phyloP scores from a whole-genome alignment of 2,329 filamentous ascomycete genomes.

The Xylariales sp. region DNA sequence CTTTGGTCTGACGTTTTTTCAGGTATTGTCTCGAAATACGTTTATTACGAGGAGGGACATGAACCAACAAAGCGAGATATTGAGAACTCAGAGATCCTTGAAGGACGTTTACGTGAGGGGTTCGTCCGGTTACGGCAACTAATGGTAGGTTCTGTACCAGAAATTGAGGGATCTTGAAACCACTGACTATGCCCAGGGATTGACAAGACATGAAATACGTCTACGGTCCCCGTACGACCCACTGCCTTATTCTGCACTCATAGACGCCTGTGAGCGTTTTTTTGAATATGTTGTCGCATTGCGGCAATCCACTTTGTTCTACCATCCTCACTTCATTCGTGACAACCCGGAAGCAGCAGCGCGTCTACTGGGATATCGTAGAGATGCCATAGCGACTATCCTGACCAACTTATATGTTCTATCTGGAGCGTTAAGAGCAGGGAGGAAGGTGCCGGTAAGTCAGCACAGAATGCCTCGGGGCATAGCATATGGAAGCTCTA shows the following conservation, averaged over 20 bases:
- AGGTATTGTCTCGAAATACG: slow-evolving; percentile 51
- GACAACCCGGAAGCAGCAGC: slow-evolving; percentile 45
- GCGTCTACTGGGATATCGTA: slow-evolving; percentile 43
- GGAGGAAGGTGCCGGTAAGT: slow-evolving; percentile 44
- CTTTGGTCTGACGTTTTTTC: not conserved
- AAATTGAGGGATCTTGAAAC: not conserved
- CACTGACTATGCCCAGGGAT: slow-evolving; percentile 24
- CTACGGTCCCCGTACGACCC: slow-evolving; percentile 54
- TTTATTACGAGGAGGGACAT: slow-evolving; percentile 52
- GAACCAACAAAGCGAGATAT: slow-evolving; percentile 48
- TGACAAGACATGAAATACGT: slow-evolving; percentile 56
- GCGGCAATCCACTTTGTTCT: slow-evolving; percentile 53
- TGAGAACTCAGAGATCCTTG: slow-evolving; percentile 50
- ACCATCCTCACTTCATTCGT: slow-evolving; percentile 48
- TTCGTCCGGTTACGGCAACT: slow-evolving; percentile 55
- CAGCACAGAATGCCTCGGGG: not conserved
- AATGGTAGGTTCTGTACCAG: slow-evolving; percentile 28
- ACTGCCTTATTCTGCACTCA: slow-evolving; percentile 50
- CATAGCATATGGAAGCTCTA: not conserved
- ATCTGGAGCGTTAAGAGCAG: slow-evolving; percentile 48
- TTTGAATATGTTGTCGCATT: slow-evolving; percentile 56
- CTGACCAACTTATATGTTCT: slow-evolving; percentile 55
- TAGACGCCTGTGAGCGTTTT: slow-evolving; percentile 52
- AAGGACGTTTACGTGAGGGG: slow-evolving; percentile 55
- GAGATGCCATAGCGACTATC: slow-evolving; percentile 54